Base-by-base conservation (phyloP, 345 rosid genomes). In the Clausena lansium region DNA sequence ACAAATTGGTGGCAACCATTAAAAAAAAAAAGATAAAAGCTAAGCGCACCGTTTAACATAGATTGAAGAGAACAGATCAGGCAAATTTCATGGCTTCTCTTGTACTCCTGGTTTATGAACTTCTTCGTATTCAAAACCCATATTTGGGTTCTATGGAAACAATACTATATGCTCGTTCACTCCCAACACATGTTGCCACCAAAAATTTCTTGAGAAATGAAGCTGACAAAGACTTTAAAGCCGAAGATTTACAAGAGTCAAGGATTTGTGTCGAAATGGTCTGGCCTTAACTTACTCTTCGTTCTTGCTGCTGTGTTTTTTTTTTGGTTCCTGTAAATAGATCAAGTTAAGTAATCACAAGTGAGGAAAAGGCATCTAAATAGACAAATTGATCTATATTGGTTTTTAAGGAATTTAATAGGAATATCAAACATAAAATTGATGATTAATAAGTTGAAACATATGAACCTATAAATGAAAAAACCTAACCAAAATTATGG, bases 51-150 rank as follows among this genome's bases (percentile, higher is more conserved):
- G n/a, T n/a, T n/a, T n/a, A n/a, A n/a, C n/a, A n/a, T n/a, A n/a
- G n/a, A n/a, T n/a, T n/a, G n/a, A n/a, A n/a, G n/a, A n/a, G n/a
- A n/a, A n/a, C n/a, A n/a, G n/a, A n/a, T n/a, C n/a, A n/a, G n/a
- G 52, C 71, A 11, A 4, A 22, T n/a, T 65, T 20, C 27, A 67
- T 67, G 71, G 71, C 71, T 67, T 67, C 71, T 11, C 71, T 67
- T 5, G 54, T 67, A 5, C 71, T 67, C 24, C 6, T 67, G 20
- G 19, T 67, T 38, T 67, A 54, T 39, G 71, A 67, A 13, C 54
- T 67, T 14, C 71, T 67, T 13, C 71, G 54, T 11, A 27, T 67
- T 24, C 71, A 39, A 11, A 39, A 67, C 9, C 32, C 54, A 4
- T 13, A 27, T n/a, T 38, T 15, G 20, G 30, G 32, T 39, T 24